Percentiles rank a stretch among this genome's conserved stretches.
phyloP scores from a whole-genome alignment of 2,329 filamentous ascomycete species.

The Fusarium acutatum region DNA sequence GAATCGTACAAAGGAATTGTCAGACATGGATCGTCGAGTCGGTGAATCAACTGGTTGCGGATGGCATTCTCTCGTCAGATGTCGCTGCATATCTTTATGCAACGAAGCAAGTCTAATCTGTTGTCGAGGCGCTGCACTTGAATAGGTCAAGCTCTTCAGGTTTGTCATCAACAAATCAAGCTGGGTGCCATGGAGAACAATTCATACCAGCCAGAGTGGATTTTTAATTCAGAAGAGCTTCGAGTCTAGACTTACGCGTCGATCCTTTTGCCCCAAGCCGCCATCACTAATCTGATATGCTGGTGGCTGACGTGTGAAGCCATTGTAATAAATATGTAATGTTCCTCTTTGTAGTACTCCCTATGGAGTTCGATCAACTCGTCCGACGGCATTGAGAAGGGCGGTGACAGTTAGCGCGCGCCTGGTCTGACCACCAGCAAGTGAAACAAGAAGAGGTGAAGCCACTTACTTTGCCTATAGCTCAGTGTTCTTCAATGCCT shows the following conservation, averaged over 20 bases:
- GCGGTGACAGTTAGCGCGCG: no score
- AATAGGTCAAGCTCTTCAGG: fast-evolving
- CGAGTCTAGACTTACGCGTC: fast-evolving
- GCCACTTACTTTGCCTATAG: fast-evolving
- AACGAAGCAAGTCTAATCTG: neutral
- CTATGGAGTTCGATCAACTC: neutral
- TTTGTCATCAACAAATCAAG: fast-evolving
- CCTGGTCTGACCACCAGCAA: neutral
- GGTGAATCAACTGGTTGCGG: neutral
- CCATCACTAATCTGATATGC: fast-evolving
- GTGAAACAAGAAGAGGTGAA: fast-evolving
- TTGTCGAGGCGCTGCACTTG: fast-evolving
- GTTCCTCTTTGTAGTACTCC: fast-evolving
- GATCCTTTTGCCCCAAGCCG: neutral
- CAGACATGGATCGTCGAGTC: constrained; percentile 19
- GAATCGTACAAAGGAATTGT: neutral
- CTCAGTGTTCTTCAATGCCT: fast-evolving
- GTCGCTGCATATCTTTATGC: neutral
- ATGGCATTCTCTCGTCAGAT: neutral
- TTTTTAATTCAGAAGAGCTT: no score
- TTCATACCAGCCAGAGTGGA: fast-evolving
- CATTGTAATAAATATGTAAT: fast-evolving
- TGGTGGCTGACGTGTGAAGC: neutral
- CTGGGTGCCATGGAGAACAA: fast-evolving
- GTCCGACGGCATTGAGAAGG: neutral